Percentiles rank a stretch among this genome's conserved stretches.
Evolutionary conservation across 75 land plant species (phyloP).

Genomic region (Larix kaempferi): DNA sequence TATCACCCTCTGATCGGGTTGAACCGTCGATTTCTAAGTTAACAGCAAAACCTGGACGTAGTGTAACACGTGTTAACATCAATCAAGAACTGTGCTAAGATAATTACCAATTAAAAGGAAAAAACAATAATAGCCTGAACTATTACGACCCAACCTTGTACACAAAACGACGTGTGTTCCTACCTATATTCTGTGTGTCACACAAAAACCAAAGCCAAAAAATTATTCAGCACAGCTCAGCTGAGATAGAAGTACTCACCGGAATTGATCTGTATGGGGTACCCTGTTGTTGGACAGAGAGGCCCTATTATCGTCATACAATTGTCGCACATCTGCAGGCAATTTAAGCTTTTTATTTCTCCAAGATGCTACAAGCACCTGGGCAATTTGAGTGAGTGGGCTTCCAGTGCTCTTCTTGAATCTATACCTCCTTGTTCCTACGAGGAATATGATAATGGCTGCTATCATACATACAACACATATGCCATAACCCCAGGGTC

Average conservation of each 20-base stretch:
- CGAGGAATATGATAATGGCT: conserved; percentile 55
- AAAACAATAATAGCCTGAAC: too few relatives aligned
- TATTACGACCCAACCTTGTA: too few relatives aligned
- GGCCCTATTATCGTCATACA: conserved; percentile 31
- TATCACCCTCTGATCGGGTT: too few relatives aligned
- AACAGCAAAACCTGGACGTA: too few relatives aligned
- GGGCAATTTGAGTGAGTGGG: conserved; percentile 74
- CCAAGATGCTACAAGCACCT: conserved; percentile 75
- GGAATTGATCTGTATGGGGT: conserved; percentile 69
- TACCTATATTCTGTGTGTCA: too few relatives aligned
- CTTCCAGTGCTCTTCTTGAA: conserved; percentile 69
- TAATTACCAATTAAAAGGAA: too few relatives aligned
- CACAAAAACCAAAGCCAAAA: too few relatives aligned
- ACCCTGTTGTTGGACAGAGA: conserved; percentile 28
- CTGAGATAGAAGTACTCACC: too few relatives aligned
- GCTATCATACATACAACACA: conserved; percentile 54
- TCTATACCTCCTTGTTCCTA: conserved; percentile 59
- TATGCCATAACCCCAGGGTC: conserved; percentile 80
- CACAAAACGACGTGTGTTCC: too few relatives aligned
- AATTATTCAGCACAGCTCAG: background rate
- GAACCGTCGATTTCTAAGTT: too few relatives aligned
- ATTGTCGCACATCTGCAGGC: conserved; percentile 39
- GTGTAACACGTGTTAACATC: too few relatives aligned
- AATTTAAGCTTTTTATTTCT: conserved; percentile 41
- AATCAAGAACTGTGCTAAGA: too few relatives aligned